Conservation (phyloP, 2,329 filamentous ascomycete genomes). For the Exutisphaerella laricina region DNA sequence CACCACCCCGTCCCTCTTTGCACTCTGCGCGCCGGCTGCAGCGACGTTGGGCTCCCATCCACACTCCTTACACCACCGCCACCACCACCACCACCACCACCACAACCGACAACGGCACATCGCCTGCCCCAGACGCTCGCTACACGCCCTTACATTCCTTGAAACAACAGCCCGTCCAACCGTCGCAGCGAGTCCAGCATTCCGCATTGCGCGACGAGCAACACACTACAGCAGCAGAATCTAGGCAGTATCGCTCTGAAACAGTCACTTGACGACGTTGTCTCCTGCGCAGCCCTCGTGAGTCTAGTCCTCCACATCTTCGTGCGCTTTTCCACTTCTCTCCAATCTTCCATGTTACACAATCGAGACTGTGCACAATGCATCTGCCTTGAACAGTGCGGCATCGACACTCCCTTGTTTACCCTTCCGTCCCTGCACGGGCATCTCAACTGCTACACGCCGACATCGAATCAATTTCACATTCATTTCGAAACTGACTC, state of each 20-base stretch:
- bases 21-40: slow-evolving; percentile 10
- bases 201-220: slow-evolving; percentile 9
- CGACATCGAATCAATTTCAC: no score
- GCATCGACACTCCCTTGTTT: no score
- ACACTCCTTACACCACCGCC: slow-evolving; percentile 15
- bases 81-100: no score
- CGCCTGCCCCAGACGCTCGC: slow-evolving; percentile 2
- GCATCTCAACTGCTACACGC: not conserved
- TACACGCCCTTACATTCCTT: slow-evolving; percentile 18
- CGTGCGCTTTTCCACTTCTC: not conserved
- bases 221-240: slow-evolving; percentile 6
- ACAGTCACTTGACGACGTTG: slow-evolving; percentile 3
- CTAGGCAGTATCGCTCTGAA: not conserved
- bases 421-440: no score
- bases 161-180: slow-evolving; percentile 4
- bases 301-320: slow-evolving; percentile 7
- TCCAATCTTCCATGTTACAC: not conserved
- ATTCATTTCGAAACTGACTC: slow-evolving; percentile 24
- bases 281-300: slow-evolving; percentile 3
- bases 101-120: not conserved
- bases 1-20: not conserved
- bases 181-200: slow-evolving; percentile 10
- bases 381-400: not conserved
- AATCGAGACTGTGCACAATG: slow-evolving; percentile 5
- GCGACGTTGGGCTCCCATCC: slow-evolving; percentile 5